phyloP scores from a whole-genome alignment of 805 yeast species.

The Wickerhamomyces bisporus region DNA sequence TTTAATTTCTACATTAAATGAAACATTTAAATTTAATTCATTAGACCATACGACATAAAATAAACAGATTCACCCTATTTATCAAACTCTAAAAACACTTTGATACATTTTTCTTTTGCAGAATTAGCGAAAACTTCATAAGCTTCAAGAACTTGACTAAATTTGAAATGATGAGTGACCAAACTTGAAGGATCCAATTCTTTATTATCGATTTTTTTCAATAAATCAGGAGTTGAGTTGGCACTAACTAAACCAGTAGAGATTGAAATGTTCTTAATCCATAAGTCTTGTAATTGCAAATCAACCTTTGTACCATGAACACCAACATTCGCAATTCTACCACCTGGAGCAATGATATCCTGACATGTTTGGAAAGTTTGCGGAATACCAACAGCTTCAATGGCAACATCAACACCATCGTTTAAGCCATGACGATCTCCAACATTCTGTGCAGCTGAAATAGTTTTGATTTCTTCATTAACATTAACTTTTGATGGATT shows the following conservation, averaged over 20 bases:
- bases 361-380: slow-evolving; percentile 56
- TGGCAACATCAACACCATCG: slow-evolving; percentile 55
- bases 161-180: slow-evolving; percentile 54
- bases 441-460: slow-evolving; percentile 22
- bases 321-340: slow-evolving; percentile 63
- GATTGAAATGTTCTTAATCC: slow-evolving; percentile 40
- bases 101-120: slow-evolving; percentile 52
- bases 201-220: slow-evolving; percentile 28
- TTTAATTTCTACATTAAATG: too few relatives aligned
- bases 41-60: too few relatives aligned
- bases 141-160: slow-evolving; percentile 52
- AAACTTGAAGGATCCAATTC: slow-evolving; percentile 42
- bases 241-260: slow-evolving; percentile 48
- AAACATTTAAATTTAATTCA: too few relatives aligned
- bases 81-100: slow-evolving; percentile 26
- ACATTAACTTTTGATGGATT: slow-evolving; percentile 45
- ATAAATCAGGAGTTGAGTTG: slow-evolving; percentile 34
- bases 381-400: slow-evolving; percentile 63
- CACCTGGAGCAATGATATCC: slow-evolving; percentile 50
- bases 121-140: slow-evolving; percentile 55
- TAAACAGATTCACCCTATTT: too few relatives aligned
- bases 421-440: slow-evolving; percentile 27
- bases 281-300: slow-evolving; percentile 37
- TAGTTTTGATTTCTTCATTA: slow-evolving; percentile 31
- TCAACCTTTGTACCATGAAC: slow-evolving; percentile 41